phyloP scores from a whole-genome alignment of 2,329 filamentous ascomycete species.

The Pyrenochaeta sp. region DNA sequence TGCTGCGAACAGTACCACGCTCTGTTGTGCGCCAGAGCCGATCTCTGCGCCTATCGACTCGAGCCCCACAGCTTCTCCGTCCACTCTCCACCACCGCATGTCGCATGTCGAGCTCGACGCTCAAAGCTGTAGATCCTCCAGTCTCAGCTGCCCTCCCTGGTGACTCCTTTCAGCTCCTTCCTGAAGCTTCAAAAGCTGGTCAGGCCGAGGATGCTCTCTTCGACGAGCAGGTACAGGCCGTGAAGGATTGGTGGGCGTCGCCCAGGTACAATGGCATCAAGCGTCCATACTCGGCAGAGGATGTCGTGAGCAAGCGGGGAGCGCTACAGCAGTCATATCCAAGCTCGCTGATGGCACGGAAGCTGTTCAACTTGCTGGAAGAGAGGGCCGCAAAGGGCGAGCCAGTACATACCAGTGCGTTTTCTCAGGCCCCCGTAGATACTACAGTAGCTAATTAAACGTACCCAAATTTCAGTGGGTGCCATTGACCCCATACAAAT shows the following conservation, averaged over 20 bases:
- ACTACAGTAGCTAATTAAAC: slow-evolving; percentile 39
- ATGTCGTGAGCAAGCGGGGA: slow-evolving; percentile 93
- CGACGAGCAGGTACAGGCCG: slow-evolving; percentile 81
- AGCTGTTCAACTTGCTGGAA: slow-evolving; percentile 88
- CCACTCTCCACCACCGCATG: slow-evolving; percentile 53
- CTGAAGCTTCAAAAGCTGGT: slow-evolving; percentile 79
- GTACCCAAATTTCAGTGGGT: slow-evolving; percentile 71
- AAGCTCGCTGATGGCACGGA: slow-evolving; percentile 92
- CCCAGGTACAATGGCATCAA: slow-evolving; percentile 89
- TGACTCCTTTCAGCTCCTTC: slow-evolving; percentile 86
- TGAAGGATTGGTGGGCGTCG: slow-evolving; percentile 89
- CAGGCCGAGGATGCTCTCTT: slow-evolving; percentile 85
- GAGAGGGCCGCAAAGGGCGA: slow-evolving; percentile 80
- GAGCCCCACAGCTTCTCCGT: slow-evolving; percentile 42
- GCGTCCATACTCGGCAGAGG: slow-evolving; percentile 86
- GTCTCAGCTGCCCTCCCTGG: slow-evolving; percentile 69
- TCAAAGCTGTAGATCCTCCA: slow-evolving; percentile 66
- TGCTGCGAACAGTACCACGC: slow-evolving; percentile 50
- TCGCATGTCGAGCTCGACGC: slow-evolving; percentile 63
- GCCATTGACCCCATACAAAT: slow-evolving; percentile 99
- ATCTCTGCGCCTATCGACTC: slow-evolving; percentile 30
- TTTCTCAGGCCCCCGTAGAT: slow-evolving; percentile 24
- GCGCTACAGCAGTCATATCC: slow-evolving; percentile 87
- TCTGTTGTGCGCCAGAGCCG: slow-evolving; percentile 48
- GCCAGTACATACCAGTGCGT: slow-evolving; percentile 90